Percentiles rank a stretch among this genome's conserved stretches.
Evolutionary conservation across 2,329 filamentous ascomycete species (phyloP).

Genomic region (Diplodia corticola): DNA sequence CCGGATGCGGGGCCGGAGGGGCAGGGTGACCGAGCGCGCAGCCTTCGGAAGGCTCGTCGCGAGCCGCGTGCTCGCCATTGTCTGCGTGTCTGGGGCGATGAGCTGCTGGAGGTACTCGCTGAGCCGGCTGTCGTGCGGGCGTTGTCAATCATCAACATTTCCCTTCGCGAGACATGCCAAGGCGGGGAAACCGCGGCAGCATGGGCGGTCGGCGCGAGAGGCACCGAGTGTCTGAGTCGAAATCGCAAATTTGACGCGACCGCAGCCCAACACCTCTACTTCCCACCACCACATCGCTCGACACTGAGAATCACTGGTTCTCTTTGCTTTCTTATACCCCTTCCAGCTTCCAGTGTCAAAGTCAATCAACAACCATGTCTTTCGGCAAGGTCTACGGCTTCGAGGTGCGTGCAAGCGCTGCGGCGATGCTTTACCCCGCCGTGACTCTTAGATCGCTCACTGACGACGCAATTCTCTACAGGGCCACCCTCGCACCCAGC

Average conservation of each 20-base stretch:
- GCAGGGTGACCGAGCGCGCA: slow-evolving; percentile 30
- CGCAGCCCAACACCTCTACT: slow-evolving; percentile 7
- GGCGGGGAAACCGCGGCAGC: slow-evolving; percentile 4
- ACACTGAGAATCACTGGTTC: slow-evolving; percentile 16
- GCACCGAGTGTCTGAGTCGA: slow-evolving; percentile 10
- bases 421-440: slow-evolving; percentile 23
- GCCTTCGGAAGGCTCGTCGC: slow-evolving; percentile 33
- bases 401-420: slow-evolving; percentile 58
- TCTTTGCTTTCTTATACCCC: slow-evolving; percentile 7
- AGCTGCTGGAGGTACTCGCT: slow-evolving; percentile 4
- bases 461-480: slow-evolving; percentile 42
- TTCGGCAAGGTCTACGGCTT: slow-evolving; percentile 98
- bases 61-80: slow-evolving; percentile 26
- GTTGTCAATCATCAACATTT: slow-evolving; percentile 1
- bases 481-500: slow-evolving; percentile 87
- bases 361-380: slow-evolving; percentile 59
- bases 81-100: background rate
- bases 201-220: slow-evolving; percentile 10
- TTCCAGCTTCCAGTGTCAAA: background rate
- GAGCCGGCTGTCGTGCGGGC: background rate
- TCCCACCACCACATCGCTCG: slow-evolving; percentile 5
- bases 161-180: slow-evolving; percentile 7
- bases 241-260: slow-evolving; percentile 22
- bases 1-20: slow-evolving; percentile 22
- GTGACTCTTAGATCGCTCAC: slow-evolving; percentile 33